Percentiles rank a stretch among this genome's conserved stretches.
These are phyloP conservation scores for Elaeis guineensis DNA, from an alignment of 176 grass and related monocot species.

Conservation along the genomic window DNA sequence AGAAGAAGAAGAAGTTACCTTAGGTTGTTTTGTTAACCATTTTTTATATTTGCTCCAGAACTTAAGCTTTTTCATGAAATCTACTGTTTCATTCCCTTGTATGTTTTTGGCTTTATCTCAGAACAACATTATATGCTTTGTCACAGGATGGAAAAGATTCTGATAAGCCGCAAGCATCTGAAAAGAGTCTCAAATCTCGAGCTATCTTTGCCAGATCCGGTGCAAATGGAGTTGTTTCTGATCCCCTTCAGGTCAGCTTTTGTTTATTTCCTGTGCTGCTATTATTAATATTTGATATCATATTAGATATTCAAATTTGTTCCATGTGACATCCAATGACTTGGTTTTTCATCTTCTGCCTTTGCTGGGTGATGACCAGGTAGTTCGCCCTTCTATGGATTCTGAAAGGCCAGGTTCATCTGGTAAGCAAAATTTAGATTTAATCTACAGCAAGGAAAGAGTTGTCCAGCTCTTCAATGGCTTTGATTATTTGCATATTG, in stretches of 20 bases:
- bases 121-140: background rate
- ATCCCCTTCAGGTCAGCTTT: slow-evolving; percentile 24
- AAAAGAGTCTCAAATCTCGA: slow-evolving; percentile 53
- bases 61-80: too few species aligned
- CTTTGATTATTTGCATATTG: too few species aligned
- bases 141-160: slow-evolving; percentile 53
- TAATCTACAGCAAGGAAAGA: background rate
- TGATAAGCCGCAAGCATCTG: slow-evolving; percentile 42
- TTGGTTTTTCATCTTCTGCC: background rate
- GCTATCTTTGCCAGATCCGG: slow-evolving; percentile 48
- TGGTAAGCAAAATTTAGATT: slow-evolving; percentile 13
- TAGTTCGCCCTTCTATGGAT: slow-evolving; percentile 25
- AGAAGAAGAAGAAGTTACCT: too few species aligned
- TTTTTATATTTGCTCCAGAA: too few species aligned
- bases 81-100: too few species aligned
- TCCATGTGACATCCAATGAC: background rate
- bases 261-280: slow-evolving; percentile 5
- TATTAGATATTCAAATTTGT: too few species aligned
- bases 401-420: slow-evolving; percentile 31
- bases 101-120: too few species aligned
- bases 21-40: too few species aligned
- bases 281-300: slow-evolving; percentile 1
- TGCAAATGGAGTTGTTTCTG: slow-evolving; percentile 39
- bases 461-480: too few species aligned
- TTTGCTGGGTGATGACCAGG: slow-evolving; percentile 22